Evolutionary conservation across 164 flowering plant genomes (phyloP), one percentile per base, ranked within the genome.

Genomic region (Saururus chinensis): DNA sequence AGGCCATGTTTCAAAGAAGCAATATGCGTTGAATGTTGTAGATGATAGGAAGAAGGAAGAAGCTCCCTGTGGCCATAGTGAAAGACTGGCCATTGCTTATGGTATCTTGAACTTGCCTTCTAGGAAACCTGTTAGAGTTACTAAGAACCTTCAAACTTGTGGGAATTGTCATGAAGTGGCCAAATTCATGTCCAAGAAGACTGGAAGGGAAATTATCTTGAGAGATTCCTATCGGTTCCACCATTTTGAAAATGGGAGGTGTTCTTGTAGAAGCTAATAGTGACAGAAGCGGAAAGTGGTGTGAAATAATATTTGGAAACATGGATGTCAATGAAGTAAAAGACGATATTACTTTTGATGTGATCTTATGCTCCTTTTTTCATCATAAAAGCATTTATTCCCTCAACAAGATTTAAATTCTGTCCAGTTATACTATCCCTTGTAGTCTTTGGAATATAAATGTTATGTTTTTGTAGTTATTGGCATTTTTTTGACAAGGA

Each of bases 151-250:
- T 4, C 63, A 79, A 63, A 76, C 80, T 12, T 86, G 92, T 51
- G 70, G 85, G 22, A 84, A 86, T 35, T 84, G 87, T 61, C 92
- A 86, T 73, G 88, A 84, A 68, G 76, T 77, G 75, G 88, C 82
- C 42, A 84, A 80, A 73, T 84, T 79, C 73, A 75, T 86, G 30
- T 79, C 87, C 37, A 82, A 73, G 74, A 66, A 42, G 35, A 20
- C 55, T 22, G 57, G 69, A 19, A 76, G 84, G 68, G 85, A 81
- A 60, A 78, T 85, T 60, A 60, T 82, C n/a, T 64, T 85, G 64
- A 75, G 87, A 71, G 87, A 85, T 73, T 73, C 84, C 17, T 74
- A 74, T 66, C 79, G 87, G n/a, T 82, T 85, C 62, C 90, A 85
- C 73, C 84, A 75, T 65, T 82, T 85, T 66, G 78, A 75, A 68